Evolutionary conservation across 1,284 basidiomycete species (phyloP).

Genomic region (Irpex lacteus): DNA sequence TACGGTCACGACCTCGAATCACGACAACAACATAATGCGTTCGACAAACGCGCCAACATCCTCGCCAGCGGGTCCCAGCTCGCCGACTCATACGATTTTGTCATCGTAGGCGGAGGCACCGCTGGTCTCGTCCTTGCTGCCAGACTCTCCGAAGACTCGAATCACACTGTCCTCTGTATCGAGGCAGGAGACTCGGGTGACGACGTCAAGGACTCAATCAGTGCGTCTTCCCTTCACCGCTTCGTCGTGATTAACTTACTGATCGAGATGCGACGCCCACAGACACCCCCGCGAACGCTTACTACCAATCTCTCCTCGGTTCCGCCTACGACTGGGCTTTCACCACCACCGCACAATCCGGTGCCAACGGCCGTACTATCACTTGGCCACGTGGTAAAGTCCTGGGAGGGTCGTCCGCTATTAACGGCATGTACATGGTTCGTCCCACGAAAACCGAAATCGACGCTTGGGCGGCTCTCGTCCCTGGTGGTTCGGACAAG

Average conservation of each 20-base stretch:
- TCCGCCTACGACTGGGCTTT: conserved; percentile 65
- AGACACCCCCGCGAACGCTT: conserved; percentile 52
- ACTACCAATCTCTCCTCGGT: conserved; percentile 46
- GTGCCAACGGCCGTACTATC: conserved; percentile 35
- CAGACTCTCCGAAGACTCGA: conserved; percentile 67
- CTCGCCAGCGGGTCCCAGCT: conserved; percentile 34
- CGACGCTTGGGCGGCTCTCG: conserved; percentile 51
- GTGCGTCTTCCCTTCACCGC: conserved; percentile 24
- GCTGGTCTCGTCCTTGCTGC: conserved; percentile 73
- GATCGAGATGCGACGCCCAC: conserved; percentile 8
- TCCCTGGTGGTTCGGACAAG: conserved; percentile 25
- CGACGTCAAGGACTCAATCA: conserved; percentile 37
- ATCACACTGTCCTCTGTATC: conserved; percentile 68
- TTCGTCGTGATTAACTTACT: background rate
- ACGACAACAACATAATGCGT: background rate
- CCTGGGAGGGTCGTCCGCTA: conserved; percentile 68
- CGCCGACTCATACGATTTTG: conserved; percentile 50
- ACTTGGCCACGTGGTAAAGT: conserved; percentile 66
- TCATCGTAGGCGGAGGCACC: conserved; percentile 65
- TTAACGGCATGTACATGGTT: conserved; percentile 72
- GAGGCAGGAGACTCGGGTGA: conserved; percentile 68
- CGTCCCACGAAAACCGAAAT: conserved; percentile 52
- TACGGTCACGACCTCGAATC: conserved; percentile 16
- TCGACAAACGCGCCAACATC: conserved; percentile 33
- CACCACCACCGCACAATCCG: conserved; percentile 48